These are phyloP conservation scores for Curvularia sp. DNA, from an alignment of 2,329 filamentous ascomycete genomes.

Conservation along the genomic window DNA sequence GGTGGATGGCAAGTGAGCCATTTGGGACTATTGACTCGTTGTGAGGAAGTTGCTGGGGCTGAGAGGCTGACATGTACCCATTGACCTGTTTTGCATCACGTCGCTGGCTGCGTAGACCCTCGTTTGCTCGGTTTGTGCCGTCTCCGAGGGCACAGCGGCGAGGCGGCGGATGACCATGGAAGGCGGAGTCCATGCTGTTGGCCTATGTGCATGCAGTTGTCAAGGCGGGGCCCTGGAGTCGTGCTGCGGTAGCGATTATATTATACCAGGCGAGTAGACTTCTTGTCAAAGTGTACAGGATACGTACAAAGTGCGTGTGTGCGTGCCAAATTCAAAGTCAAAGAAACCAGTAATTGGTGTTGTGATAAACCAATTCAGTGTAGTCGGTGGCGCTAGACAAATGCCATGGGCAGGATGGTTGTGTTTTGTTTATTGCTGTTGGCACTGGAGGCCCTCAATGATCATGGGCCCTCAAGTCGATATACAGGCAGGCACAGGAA, in stretches of 20 bases:
- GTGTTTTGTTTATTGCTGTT: slow-evolving; percentile 33
- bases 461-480: slow-evolving; percentile 27
- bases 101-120: slow-evolving; percentile 29
- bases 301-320: slow-evolving; percentile 28
- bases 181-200: slow-evolving; percentile 41
- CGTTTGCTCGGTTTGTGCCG: slow-evolving; percentile 45
- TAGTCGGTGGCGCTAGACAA: slow-evolving; percentile 17
- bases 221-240: slow-evolving; percentile 15
- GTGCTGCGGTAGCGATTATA: slow-evolving; percentile 18
- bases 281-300: slow-evolving; percentile 32
- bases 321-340: slow-evolving; percentile 26
- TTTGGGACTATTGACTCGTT: slow-evolving; percentile 56
- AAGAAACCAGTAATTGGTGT: slow-evolving; percentile 26
- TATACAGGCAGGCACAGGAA: slow-evolving; percentile 40
- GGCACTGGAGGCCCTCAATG: slow-evolving; percentile 27
- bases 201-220: slow-evolving; percentile 13
- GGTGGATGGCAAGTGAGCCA: slow-evolving; percentile 53
- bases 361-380: slow-evolving; percentile 23
- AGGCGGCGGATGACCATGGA: slow-evolving; percentile 42
- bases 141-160: slow-evolving; percentile 46
- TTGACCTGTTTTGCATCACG: slow-evolving; percentile 31
- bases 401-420: slow-evolving; percentile 27
- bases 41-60: slow-evolving; percentile 47
- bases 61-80: slow-evolving; percentile 25
- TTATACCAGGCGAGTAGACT: slow-evolving; percentile 22